A percentile compares a stretch with the other conserved stretches of the same genome.
Conservation (phyloP, 169 alveolate species). For the Plasmodium gaboni region DNA sequence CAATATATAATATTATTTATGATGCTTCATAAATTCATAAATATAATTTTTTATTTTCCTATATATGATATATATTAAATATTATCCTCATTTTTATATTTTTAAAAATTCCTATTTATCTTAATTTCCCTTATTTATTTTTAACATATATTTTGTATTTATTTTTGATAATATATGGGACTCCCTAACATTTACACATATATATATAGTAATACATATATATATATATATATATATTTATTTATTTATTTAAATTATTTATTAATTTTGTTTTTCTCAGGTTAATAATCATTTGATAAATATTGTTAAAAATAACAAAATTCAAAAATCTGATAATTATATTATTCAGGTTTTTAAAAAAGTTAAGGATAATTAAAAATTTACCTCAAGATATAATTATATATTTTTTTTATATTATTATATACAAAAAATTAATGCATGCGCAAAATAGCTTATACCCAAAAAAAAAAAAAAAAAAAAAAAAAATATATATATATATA, state of each 20-base stretch:
- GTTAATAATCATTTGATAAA: conserved; percentile 44
- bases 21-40: not conserved
- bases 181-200: not conserved
- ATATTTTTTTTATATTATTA: not conserved
- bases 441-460: conserved; percentile 48
- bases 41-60: too few relatives aligned
- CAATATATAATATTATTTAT: conserved; percentile 1
- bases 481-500: not conserved
- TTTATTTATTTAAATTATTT: conserved; percentile 3
- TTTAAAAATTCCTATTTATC: not conserved
- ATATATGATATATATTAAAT: too few relatives aligned
- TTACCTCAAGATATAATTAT: too few relatives aligned
- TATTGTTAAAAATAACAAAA: conserved; percentile 60
- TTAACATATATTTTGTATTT: too few relatives aligned
- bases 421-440: conserved; percentile 34
- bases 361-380: conserved; percentile 9
- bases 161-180: not conserved
- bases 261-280: conserved; percentile 53
- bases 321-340: conserved; percentile 53
- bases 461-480: conserved; percentile 47
- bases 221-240: conserved; percentile 3
- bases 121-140: not conserved
- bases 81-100: not conserved
- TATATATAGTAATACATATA: conserved; percentile 2
- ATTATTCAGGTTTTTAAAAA: conserved; percentile 74